phyloP scores from a whole-genome alignment of 768 basidiomycete species.

The Lepiota brunneoincarnata region DNA sequence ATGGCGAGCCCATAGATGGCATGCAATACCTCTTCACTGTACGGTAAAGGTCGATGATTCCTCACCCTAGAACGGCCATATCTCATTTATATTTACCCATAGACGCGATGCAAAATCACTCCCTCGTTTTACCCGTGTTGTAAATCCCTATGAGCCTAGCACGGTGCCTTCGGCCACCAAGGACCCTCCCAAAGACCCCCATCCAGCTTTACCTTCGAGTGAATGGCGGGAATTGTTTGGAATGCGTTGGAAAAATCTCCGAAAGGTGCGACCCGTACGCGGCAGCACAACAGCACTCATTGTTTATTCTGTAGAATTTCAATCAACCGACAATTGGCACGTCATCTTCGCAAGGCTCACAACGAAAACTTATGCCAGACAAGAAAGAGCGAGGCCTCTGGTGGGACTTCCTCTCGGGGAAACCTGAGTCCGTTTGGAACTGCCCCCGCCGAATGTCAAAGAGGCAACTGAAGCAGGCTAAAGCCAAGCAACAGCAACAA shows the following conservation, averaged over 20 bases:
- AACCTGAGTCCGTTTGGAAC: conserved; percentile 68
- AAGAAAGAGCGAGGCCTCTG: conserved; percentile 71
- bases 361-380: conserved; percentile 54
- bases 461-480: conserved; percentile 21
- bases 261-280: conserved; percentile 43
- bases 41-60: conserved; percentile 42
- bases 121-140: conserved; percentile 61
- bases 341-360: conserved; percentile 24
- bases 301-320: conserved; percentile 50
- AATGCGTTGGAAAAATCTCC: conserved; percentile 61
- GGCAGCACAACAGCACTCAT: neutral
- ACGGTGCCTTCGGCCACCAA: conserved; percentile 20
- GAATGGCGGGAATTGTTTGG: conserved; percentile 65
- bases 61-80: neutral
- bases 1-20: conserved; percentile 65
- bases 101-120: conserved; percentile 72
- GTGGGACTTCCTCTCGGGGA: conserved; percentile 77
- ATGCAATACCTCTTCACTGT: conserved; percentile 81
- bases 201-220: conserved; percentile 52
- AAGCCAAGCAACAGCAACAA: conserved; percentile 17
- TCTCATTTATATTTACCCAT: conserved; percentile 7
- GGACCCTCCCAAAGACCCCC: conserved; percentile 18
- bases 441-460: conserved; percentile 40
- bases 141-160: conserved; percentile 62
- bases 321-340: conserved; percentile 58